phyloP scores from a whole-genome alignment of 116 monocot species.

The Papilionanthe hybrid region DNA sequence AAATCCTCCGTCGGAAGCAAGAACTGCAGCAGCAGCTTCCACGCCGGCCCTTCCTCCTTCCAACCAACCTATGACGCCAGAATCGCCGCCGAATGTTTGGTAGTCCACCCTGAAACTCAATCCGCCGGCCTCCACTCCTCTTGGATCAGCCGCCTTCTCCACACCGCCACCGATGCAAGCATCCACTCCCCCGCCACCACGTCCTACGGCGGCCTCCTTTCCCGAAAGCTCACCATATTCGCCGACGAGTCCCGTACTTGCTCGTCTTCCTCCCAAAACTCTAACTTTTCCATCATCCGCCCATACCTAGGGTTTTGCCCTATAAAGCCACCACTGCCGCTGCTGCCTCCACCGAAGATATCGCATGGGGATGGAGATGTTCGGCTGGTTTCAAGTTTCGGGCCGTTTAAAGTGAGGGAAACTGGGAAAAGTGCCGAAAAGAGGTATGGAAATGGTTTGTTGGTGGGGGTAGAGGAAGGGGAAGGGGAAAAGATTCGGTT shows the following conservation, averaged over 20 bases:
- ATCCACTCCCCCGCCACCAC: background rate
- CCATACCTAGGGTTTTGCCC: background rate
- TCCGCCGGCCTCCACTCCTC: background rate
- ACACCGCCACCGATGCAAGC: background rate
- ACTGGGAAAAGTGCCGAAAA: background rate
- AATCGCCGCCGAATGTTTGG: background rate
- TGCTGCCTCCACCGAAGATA: background rate
- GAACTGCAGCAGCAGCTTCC: background rate
- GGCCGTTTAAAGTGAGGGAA: background rate
- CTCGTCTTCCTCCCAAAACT: background rate
- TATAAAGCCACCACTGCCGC: background rate
- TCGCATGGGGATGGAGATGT: background rate
- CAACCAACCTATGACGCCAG: background rate
- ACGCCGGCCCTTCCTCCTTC: background rate
- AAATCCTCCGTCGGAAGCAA: background rate
- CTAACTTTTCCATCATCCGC: background rate
- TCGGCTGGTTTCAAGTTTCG: background rate
- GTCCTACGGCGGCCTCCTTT: background rate
- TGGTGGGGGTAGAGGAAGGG: too few relatives aligned
- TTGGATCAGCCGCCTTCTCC: constrained; percentile 4
- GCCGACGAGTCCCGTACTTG: background rate
- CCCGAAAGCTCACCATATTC: background rate
- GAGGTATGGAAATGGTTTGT: too few relatives aligned
- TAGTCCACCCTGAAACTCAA: background rate
- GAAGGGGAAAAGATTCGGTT: too few relatives aligned